Conservation (phyloP, 441 rosid genomes). For the Jatropha podagrica region DNA sequence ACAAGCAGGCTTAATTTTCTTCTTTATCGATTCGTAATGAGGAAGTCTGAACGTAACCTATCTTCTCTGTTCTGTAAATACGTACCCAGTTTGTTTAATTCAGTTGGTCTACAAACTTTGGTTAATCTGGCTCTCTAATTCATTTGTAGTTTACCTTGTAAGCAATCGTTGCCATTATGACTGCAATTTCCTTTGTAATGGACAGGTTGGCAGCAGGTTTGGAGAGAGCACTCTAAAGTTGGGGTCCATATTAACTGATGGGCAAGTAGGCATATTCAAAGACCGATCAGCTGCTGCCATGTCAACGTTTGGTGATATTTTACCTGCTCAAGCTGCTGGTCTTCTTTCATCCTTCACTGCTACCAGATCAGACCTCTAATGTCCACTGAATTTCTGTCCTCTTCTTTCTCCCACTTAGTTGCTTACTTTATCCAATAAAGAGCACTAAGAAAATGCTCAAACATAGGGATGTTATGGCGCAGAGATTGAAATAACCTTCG, state of each 20-base stretch:
- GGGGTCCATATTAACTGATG: conserved; percentile 91
- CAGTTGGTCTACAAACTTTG: neutral
- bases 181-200: conserved; percentile 12
- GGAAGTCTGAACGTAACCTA: neutral
- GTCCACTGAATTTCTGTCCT: neutral
- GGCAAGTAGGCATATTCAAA: conserved; percentile 97
- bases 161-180: neutral
- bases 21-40: neutral
- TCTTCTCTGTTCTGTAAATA: neutral
- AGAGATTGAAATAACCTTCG: neutral
- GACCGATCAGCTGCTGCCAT: conserved; percentile 95
- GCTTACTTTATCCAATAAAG: conserved; percentile 11
- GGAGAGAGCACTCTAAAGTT: conserved; percentile 94
- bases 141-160: neutral
- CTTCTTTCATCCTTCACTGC: conserved; percentile 93
- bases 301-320: conserved; percentile 94
- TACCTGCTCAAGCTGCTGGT: conserved; percentile 93
- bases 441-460: neutral
- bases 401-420: conserved; percentile 1
- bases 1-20: neutral
- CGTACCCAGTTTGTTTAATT: neutral
- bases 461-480: neutral
- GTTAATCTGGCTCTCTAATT: too few relatives aligned
- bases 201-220: conserved; percentile 95
- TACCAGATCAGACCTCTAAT: conserved; percentile 63